These are phyloP conservation scores for Picea sitchensis DNA, from an alignment of 75 land plant genomes.

Conservation along the genomic window DNA sequence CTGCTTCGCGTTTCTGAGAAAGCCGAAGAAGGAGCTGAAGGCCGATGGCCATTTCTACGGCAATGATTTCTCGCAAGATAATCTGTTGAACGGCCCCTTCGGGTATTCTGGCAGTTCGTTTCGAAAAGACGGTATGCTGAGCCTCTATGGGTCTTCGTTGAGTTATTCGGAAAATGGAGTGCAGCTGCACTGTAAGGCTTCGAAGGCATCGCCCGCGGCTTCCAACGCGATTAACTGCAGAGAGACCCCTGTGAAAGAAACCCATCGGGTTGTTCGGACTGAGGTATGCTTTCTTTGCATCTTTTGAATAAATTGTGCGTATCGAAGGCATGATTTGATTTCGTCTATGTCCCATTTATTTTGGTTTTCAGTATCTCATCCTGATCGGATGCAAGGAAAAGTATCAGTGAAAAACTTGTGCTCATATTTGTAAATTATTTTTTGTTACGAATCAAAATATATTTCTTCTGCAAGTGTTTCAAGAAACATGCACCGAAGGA, in stretches of 20 bases:
- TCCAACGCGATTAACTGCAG: conserved; percentile 48
- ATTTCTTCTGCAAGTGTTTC: too few relatives aligned
- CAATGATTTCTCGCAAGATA: conserved; percentile 20
- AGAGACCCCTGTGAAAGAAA: conserved; percentile 62
- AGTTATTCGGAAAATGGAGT: conserved; percentile 19
- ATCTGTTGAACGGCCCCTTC: conserved; percentile 18
- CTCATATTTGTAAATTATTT: too few relatives aligned
- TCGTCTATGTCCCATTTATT: too few relatives aligned
- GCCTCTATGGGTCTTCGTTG: neutral
- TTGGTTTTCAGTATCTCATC: too few relatives aligned
- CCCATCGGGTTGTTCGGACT: conserved; percentile 27
- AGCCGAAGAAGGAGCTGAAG: conserved; percentile 15
- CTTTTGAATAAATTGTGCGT: neutral
- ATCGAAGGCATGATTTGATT: neutral
- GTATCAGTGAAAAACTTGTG: too few relatives aligned
- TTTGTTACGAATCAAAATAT: too few relatives aligned
- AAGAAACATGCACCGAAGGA: too few relatives aligned
- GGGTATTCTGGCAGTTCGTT: conserved; percentile 19
- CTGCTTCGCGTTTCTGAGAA: conserved; percentile 51
- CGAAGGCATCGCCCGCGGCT: conserved; percentile 27
- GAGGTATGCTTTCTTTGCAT: conserved; percentile 31
- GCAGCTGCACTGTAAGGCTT: conserved; percentile 13
- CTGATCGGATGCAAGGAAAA: too few relatives aligned
- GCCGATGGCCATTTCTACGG: neutral
- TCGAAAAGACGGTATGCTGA: neutral